These are phyloP conservation scores for Adiantum capillusveneris DNA, from an alignment of 75 land plant species.

Conservation along the genomic window DNA sequence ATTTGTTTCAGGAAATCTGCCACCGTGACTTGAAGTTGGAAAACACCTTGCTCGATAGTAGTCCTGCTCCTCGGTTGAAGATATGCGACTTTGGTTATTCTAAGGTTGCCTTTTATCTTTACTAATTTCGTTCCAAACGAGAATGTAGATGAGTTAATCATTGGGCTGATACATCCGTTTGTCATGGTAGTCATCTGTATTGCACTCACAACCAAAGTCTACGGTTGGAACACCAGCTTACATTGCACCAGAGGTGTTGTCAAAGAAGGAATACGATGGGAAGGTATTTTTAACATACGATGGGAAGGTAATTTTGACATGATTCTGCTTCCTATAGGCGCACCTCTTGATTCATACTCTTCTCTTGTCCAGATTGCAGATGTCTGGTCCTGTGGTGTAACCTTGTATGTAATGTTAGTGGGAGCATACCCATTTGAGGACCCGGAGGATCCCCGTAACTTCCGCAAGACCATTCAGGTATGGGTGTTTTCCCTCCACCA, in stretches of 20 bases:
- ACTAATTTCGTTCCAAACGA: too few species aligned
- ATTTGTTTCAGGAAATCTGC: slow-evolving; percentile 39
- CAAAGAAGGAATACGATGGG: slow-evolving; percentile 58
- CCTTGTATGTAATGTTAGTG: slow-evolving; percentile 39
- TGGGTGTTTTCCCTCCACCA: background rate
- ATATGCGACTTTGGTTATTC: slow-evolving; percentile 85
- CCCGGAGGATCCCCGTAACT: slow-evolving; percentile 34
- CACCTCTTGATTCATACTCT: background rate
- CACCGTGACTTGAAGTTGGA: slow-evolving; percentile 76
- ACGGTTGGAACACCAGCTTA: slow-evolving; percentile 49
- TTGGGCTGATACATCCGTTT: background rate
- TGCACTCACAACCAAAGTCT: slow-evolving; percentile 61
- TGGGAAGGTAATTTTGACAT: too few species aligned
- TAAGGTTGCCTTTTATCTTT: slow-evolving; percentile 35
- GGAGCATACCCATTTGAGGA: slow-evolving; percentile 49
- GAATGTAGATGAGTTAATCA: slow-evolving; percentile 1
- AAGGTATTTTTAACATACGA: slow-evolving; percentile 38
- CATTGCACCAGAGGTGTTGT: slow-evolving; percentile 47
- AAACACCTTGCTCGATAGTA: slow-evolving; percentile 67
- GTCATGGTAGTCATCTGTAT: slow-evolving; percentile 32
- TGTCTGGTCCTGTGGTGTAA: slow-evolving; percentile 50
- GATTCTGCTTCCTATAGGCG: background rate
- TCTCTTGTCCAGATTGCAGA: slow-evolving; percentile 30
- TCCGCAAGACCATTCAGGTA: slow-evolving; percentile 37
- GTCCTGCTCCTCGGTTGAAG: slow-evolving; percentile 62